A percentile compares a stretch with the other conserved stretches of the same genome.
phyloP scores from a whole-genome alignment of 2,329 filamentous ascomycete species.

The Daldinia sp. region DNA sequence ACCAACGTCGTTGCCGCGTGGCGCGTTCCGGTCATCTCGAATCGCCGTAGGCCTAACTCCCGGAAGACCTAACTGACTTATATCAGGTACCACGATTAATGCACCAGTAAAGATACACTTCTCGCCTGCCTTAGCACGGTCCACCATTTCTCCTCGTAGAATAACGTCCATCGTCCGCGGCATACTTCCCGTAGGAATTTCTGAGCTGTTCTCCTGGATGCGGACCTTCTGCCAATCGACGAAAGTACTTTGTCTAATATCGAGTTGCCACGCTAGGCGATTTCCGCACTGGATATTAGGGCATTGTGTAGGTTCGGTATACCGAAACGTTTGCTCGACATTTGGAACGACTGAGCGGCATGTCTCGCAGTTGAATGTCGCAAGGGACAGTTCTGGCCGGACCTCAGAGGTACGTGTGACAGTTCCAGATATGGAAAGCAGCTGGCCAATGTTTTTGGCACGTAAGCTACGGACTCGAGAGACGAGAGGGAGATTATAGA shows the following conservation, averaged over 20 bases:
- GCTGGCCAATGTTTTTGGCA: conserved; percentile 89
- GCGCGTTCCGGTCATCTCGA: conserved; percentile 80
- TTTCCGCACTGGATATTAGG: conserved; percentile 90
- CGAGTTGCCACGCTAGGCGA: conserved; percentile 92
- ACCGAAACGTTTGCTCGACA: conserved; percentile 96
- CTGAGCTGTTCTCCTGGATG: conserved; percentile 97
- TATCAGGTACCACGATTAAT: conserved; percentile 95
- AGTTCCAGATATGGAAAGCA: conserved; percentile 95
- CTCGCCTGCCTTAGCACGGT: conserved; percentile 95
- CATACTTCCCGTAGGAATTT: conserved; percentile 99
- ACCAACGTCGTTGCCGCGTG: conserved; percentile 81
- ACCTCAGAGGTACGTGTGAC: conserved; percentile 98
- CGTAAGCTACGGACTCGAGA: conserved; percentile 87
- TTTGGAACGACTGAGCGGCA: conserved; percentile 89
- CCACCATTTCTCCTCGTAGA: conserved; percentile 94
- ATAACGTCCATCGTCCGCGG: conserved; percentile 98
- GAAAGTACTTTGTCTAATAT: conserved; percentile 96
- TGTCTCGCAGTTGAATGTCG: conserved; percentile 90
- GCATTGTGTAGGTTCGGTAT: conserved; percentile 96
- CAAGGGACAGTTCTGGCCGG: conserved; percentile 89
- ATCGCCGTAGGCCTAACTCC: conserved; percentile 86
- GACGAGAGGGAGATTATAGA: conserved; percentile 91
- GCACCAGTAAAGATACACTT: conserved; percentile 98
- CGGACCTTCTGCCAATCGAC: conserved; percentile 99
- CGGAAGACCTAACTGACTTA: conserved; percentile 92